Evolutionary conservation across 2,329 filamentous ascomycete species (phyloP), one percentile per base, ranked within the genome.

Genomic region (Aspergillus sp.): DNA sequence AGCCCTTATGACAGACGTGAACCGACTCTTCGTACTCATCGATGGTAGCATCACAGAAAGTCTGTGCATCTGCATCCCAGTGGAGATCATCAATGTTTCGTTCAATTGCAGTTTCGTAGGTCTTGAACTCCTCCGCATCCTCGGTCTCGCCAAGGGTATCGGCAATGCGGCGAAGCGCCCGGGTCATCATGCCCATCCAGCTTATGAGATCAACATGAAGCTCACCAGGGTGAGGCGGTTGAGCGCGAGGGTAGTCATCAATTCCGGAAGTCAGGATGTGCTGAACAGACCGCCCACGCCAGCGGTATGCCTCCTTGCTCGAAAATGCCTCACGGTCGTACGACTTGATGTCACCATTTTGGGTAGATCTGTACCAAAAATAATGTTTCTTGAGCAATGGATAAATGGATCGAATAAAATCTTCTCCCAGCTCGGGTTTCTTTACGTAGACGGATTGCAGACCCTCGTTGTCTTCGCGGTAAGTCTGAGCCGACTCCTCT

Each of bases 131-230:
- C 20, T 84, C 82, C 0, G 83, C 87, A 65, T 98, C 93, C 34
- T 96, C 92, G 0, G 78, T 76, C 64, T 92, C 84, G 47, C 84
- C 87, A n/a, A 98, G 82, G 24, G 86, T 85, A 46, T 85, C 79
- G 1, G 92, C 91, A 66, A 97, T 90, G 65, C 89, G 90, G 67
- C 86, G 83, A 54, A 99, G 84, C n/a, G 89, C 89, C 63, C 89
- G 87, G 41, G 90, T 89, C 91, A 97, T 96, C 79, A 97, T 86
- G n/a, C 93, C 95, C 77, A 99, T 89, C 95, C 95, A 99, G 52
- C 90, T 90, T 73, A 99, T 89, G 54, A 98, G 82, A 75, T 99
- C 95, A 30, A 96, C 88, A 73, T 99, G 93, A 50, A 99, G 83
- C 84, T 99, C 95, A 68, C 91, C 93, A 0, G 95, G 93, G 73